Percentiles rank a stretch among this genome's conserved stretches.
phyloP scores from a whole-genome alignment of 1,284 basidiomycete genomes.

The Schizophyllum amplum region DNA sequence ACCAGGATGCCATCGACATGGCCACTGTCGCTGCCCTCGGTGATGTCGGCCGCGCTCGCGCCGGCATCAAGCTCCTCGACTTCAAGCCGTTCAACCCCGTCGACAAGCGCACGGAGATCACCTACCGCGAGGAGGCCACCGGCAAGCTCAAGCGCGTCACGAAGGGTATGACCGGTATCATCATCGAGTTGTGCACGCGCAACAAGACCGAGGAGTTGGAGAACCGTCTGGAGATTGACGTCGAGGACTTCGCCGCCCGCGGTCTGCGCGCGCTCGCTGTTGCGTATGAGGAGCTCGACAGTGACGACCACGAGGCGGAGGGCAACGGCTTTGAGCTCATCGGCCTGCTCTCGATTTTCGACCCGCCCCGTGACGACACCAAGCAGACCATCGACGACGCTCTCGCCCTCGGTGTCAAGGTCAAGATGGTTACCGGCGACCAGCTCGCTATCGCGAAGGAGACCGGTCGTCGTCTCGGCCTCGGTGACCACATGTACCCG shows the following conservation, averaged over 20 bases:
- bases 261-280: slow-evolving; percentile 98
- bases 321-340: slow-evolving; percentile 97
- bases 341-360: slow-evolving; percentile 95
- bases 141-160: slow-evolving; percentile 97
- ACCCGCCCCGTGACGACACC: slow-evolving; percentile 96
- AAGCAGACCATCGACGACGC: slow-evolving; percentile 99
- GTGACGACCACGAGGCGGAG: slow-evolving; percentile 71
- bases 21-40: slow-evolving; percentile 81
- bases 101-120: slow-evolving; percentile 98
- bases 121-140: slow-evolving; percentile 88
- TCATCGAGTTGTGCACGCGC: slow-evolving; percentile 92
- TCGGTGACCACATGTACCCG: slow-evolving; percentile 95
- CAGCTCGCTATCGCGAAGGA: slow-evolving; percentile 99
- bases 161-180: slow-evolving; percentile 98
- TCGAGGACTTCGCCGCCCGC: slow-evolving; percentile 91
- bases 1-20: slow-evolving; percentile 94
- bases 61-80: slow-evolving; percentile 91
- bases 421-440: slow-evolving; percentile 99
- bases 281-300: slow-evolving; percentile 89
- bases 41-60: slow-evolving; percentile 69
- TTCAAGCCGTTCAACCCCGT: slow-evolving; percentile 99
- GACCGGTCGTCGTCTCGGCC: slow-evolving; percentile 92
- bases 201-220: slow-evolving; percentile 94
- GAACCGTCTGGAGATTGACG: slow-evolving; percentile 87
- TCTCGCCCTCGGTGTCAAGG: slow-evolving; percentile 90